These are phyloP conservation scores for Backusella liffmaniae DNA, from an alignment of 192 early-diverging fungal species.

Conservation along the genomic window DNA sequence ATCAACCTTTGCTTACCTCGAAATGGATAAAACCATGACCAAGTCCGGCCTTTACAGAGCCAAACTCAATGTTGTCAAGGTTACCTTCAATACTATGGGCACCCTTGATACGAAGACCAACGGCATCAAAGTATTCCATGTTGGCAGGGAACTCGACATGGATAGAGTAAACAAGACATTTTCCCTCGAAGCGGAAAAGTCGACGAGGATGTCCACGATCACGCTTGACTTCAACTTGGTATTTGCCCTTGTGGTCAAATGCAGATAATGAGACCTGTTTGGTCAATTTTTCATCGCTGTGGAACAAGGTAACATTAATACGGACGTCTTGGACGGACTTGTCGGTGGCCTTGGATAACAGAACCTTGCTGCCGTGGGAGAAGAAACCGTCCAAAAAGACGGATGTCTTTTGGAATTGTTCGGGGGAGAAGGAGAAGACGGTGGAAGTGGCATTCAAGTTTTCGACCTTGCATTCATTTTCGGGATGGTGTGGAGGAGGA, in stretches of 20 bases:
- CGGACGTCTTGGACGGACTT: slow-evolving; percentile 6
- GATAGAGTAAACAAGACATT: slow-evolving; percentile 20
- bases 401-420: slow-evolving; percentile 20
- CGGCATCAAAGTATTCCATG: slow-evolving; percentile 10
- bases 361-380: slow-evolving; percentile 1
- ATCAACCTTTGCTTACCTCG: neutral
- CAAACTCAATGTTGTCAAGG: slow-evolving; percentile 17
- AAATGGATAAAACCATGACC: slow-evolving; percentile 27
- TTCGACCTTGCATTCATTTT: slow-evolving; percentile 6
- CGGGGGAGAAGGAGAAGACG: slow-evolving; percentile 24
- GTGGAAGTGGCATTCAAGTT: neutral
- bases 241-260: slow-evolving; percentile 27
- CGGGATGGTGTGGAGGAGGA: neutral
- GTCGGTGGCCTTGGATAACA: neutral
- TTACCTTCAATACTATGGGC: slow-evolving; percentile 6
- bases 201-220: neutral
- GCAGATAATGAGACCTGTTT: slow-evolving; percentile 14
- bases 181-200: neutral
- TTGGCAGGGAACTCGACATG: slow-evolving; percentile 21
- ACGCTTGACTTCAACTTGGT: slow-evolving; percentile 24
- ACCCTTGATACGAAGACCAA: slow-evolving; percentile 14
- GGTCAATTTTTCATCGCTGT: neutral
- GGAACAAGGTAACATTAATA: slow-evolving; percentile 21
- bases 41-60: slow-evolving; percentile 26
- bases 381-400: slow-evolving; percentile 21